Evolutionary conservation across 345 rosid genomes (phyloP), one percentile per base, ranked within the genome.

Genomic region (Citrus inodora): DNA sequence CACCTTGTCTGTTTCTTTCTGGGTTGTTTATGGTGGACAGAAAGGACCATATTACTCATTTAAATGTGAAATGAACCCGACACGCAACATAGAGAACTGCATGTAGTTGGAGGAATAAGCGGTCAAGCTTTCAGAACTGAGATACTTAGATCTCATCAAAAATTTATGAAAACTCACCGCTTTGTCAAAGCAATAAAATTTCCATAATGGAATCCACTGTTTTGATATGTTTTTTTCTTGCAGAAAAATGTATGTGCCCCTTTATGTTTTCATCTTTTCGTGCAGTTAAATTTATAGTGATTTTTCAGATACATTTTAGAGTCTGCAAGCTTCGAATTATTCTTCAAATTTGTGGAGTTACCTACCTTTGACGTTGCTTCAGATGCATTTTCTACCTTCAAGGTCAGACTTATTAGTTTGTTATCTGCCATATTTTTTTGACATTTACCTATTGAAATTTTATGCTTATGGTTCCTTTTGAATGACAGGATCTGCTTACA

Each of bases 311-410:
- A 92, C 80, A 88, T 93, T 83, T 70, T 95, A 87, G 97, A 89
- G 88, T 93, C 99, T 74, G 91, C 97, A n/a, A 87, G 97, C 91
- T 95, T 93, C 83, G 91, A 85, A 81, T 81, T 95, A 85, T 93
- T 93, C 92, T 95, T 95, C 92, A 95, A 95, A 87, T 95, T 89
- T 85, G 96, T 93, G 87, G 98, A 95, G 81, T 79, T 91, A 86
- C 98, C 99, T 19, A 91, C 83, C 86, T 95, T 93, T 84, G 99
- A 95, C 76, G 95, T 93, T 83, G 90, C 98, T 79, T 93, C 98
- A 83, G 99, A 95, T 92, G 96, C 99, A 72, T 93, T 95, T 86
- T 91, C 95, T 76, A 95, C 98, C 80, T 95, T 95, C 85, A 95
- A 95, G 97, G 98, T 93, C 83, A 87, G 87, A 81, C 46, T 53